Conservation (phyloP, 495 filamentous ascomycete species). For the Lasiosphaeria miniovina region DNA sequence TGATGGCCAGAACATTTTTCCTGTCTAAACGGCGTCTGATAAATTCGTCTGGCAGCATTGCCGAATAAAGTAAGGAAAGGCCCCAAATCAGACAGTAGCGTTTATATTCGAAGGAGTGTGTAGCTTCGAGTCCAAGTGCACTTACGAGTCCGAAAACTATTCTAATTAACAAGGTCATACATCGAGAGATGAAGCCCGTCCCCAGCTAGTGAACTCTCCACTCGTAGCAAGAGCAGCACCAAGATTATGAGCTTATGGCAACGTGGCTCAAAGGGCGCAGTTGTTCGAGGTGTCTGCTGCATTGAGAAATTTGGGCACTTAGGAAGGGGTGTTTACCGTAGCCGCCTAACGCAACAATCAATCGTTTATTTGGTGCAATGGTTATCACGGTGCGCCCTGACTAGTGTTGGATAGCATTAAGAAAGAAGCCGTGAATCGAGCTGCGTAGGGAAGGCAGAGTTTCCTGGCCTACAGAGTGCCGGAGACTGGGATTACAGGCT, state of each 20-base stretch:
- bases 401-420: not conserved
- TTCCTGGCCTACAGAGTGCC: too few relatives aligned
- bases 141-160: not conserved
- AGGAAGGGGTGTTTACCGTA: not conserved
- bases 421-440: not conserved
- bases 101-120: not conserved
- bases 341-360: not conserved
- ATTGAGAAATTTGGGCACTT: not conserved
- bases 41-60: not conserved
- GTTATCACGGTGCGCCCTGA: not conserved
- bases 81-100: not conserved
- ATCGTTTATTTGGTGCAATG: not conserved
- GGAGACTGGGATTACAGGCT: too few relatives aligned
- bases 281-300: not conserved
- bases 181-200: not conserved
- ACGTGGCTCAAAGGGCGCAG: not conserved
- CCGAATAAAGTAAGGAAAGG: not conserved
- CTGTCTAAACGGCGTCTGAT: not conserved
- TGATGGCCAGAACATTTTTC: not conserved
- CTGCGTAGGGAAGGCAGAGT: too few relatives aligned
- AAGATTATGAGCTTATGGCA: not conserved
- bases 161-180: slow-evolving; percentile 1
- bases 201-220: not conserved
- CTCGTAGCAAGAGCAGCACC: not conserved
- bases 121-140: not conserved